Evolutionary conservation across 75 land plant genomes (phyloP).

Genomic region (Selaginella moellendorffii): DNA sequence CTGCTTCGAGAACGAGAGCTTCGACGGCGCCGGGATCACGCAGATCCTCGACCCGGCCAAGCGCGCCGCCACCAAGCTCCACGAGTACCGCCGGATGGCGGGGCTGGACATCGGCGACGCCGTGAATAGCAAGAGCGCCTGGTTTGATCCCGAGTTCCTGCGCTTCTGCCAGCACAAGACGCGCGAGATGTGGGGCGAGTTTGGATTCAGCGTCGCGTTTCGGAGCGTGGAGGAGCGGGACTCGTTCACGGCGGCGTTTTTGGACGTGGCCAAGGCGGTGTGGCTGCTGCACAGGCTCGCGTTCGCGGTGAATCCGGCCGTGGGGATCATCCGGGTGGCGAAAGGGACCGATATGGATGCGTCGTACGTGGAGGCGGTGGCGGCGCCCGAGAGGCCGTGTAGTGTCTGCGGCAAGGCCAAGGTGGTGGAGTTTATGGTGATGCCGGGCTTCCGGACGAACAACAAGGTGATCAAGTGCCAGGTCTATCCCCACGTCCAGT

Average conservation of each 20-base stretch:
- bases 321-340: slow-evolving; percentile 17
- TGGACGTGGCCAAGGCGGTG: slow-evolving; percentile 32
- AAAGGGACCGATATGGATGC: slow-evolving; percentile 19
- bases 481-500: slow-evolving; percentile 27
- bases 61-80: slow-evolving; percentile 17
- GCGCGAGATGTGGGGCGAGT: slow-evolving; percentile 25
- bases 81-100: slow-evolving; percentile 21
- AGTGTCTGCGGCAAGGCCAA: slow-evolving; percentile 12
- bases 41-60: slow-evolving; percentile 23
- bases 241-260: slow-evolving; percentile 22
- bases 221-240: slow-evolving; percentile 17
- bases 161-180: slow-evolving; percentile 26
- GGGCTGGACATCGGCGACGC: slow-evolving; percentile 14
- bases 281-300: slow-evolving; percentile 33
- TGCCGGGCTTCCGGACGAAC: slow-evolving; percentile 24
- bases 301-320: slow-evolving; percentile 20
- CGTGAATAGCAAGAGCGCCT: slow-evolving; percentile 12
- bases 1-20: slow-evolving; percentile 32
- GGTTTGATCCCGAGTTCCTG: slow-evolving; percentile 17
- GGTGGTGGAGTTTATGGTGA: slow-evolving; percentile 24
- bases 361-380: slow-evolving; percentile 18
- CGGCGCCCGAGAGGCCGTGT: slow-evolving; percentile 11
- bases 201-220: slow-evolving; percentile 22
- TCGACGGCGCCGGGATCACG: slow-evolving; percentile 25
- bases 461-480: slow-evolving; percentile 27